Conservation (phyloP, 495 filamentous ascomycete species). For the Aspergillus nanangensis region DNA sequence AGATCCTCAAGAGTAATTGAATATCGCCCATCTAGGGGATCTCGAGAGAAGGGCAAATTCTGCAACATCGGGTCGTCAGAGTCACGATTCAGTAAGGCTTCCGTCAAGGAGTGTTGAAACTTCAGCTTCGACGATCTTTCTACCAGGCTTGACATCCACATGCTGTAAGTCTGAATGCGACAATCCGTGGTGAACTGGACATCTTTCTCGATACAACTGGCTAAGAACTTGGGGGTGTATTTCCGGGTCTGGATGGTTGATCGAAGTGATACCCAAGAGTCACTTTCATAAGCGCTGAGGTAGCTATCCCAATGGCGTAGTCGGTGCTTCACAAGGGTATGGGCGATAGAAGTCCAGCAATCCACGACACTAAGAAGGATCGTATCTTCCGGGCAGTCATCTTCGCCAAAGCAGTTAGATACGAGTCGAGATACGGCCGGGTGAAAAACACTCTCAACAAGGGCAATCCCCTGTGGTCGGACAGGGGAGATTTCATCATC, state of each 20-base stretch:
- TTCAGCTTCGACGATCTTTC: constrained; percentile 64
- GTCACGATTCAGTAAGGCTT: constrained; percentile 49
- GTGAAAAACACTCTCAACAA: constrained; percentile 43
- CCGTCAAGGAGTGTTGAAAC: constrained; percentile 60
- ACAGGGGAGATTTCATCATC: constrained; percentile 16
- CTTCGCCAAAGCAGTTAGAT: constrained; percentile 67
- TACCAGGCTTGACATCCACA: constrained; percentile 58
- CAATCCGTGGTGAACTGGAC: constrained; percentile 36
- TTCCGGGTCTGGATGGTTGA: constrained; percentile 61
- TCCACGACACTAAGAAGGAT: constrained; percentile 51
- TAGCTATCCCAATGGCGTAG: constrained; percentile 54
- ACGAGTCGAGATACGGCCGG: constrained; percentile 52
- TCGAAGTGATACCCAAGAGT: constrained; percentile 60
- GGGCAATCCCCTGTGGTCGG: constrained; percentile 19
- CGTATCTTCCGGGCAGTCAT: constrained; percentile 51
- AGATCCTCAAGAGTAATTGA: constrained; percentile 52
- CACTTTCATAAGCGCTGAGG: constrained; percentile 48
- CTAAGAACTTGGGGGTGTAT: constrained; percentile 58
- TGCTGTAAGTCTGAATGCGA: constrained; percentile 43
- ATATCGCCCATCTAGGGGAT: constrained; percentile 33
- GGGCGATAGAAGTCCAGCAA: constrained; percentile 57
- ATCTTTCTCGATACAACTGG: constrained; percentile 50
- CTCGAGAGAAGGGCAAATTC: constrained; percentile 59
- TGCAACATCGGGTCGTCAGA: constrained; percentile 44
- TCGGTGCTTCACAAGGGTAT: constrained; percentile 40